These are phyloP conservation scores for Candida tammaniensis DNA, from an alignment of 805 yeast species.

Conservation along the genomic window DNA sequence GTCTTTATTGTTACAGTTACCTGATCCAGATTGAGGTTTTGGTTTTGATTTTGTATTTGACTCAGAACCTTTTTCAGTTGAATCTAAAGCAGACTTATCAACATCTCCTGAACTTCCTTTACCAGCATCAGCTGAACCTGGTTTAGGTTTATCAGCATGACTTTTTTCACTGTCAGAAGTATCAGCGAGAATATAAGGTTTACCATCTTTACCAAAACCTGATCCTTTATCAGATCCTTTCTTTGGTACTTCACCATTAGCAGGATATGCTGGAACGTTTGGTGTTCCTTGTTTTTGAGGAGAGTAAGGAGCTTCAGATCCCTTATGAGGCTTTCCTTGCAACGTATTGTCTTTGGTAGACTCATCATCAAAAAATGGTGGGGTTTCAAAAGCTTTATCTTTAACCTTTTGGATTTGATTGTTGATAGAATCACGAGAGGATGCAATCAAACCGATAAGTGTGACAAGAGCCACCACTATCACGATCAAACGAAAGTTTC, in stretches of 20 bases:
- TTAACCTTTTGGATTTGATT: constrained; percentile 30
- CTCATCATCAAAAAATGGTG: constrained; percentile 20
- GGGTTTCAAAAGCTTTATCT: constrained; percentile 21
- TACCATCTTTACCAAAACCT: constrained; percentile 10
- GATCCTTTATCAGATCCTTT: not conserved
- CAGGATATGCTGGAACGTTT: not conserved
- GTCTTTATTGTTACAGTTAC: constrained; percentile 42
- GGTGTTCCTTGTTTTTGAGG: constrained; percentile 12
- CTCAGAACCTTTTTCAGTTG: not conserved
- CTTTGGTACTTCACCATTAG: constrained; percentile 1
- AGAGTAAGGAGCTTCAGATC: constrained; percentile 35
- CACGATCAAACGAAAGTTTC: constrained; percentile 52
- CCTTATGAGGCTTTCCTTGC: constrained; percentile 34
- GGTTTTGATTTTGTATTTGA: constrained; percentile 2
- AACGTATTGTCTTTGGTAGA: constrained; percentile 20
- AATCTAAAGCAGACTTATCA: not conserved
- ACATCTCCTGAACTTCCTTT: constrained; percentile 6
- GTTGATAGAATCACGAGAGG: constrained; percentile 39
- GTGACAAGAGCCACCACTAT: constrained; percentile 51
- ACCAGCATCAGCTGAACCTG: constrained; percentile 5
- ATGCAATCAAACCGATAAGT: constrained; percentile 48
- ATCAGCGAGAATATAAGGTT: constrained; percentile 24
- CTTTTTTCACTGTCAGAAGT: constrained; percentile 18
- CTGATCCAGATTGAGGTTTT: constrained; percentile 2
- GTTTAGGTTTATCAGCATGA: constrained; percentile 12